Percentiles rank a stretch among this genome's conserved stretches.
phyloP scores from a whole-genome alignment of 164 flowering plant species.

The Vitis riparia region DNA sequence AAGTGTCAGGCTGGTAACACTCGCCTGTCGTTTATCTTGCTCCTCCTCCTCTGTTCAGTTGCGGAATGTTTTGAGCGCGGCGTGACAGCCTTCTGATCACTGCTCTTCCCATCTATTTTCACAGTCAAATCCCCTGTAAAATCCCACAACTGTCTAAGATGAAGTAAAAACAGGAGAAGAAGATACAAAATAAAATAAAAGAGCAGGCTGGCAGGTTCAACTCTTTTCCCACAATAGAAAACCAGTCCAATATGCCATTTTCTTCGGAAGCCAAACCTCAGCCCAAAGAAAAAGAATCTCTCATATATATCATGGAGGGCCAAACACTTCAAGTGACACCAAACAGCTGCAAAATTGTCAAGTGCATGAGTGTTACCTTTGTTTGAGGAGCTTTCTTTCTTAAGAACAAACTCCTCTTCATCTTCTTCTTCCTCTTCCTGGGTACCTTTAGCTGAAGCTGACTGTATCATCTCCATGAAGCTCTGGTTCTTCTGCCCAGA shows the following conservation, averaged over 20 bases:
- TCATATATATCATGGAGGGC: not conserved
- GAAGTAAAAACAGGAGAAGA: not conserved
- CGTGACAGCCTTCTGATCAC: conserved; percentile 64
- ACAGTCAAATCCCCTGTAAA: conserved; percentile 45
- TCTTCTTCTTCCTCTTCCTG: conserved; percentile 67
- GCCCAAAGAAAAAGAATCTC: not conserved
- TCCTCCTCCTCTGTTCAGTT: conserved; percentile 92
- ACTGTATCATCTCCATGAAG: conserved; percentile 72
- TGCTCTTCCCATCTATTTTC: conserved; percentile 39
- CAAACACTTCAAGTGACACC: not conserved
- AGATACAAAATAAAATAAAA: too few species aligned
- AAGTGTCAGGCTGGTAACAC: conserved; percentile 13
- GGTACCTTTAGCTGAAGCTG: conserved; percentile 37
- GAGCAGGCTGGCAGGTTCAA: too few species aligned
- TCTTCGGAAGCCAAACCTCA: too few species aligned
- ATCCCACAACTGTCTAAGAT: not conserved
- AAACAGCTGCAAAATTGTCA: not conserved
- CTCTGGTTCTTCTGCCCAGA: conserved; percentile 42
- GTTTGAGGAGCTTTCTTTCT: conserved; percentile 61
- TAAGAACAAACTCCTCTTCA: conserved; percentile 58
- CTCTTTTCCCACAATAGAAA: too few species aligned
- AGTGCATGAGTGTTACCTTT: conserved; percentile 35
- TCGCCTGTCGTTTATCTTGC: conserved; percentile 94
- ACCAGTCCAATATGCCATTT: too few species aligned
- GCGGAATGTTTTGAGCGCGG: conserved; percentile 92